Conservation (phyloP, 2,329 filamentous ascomycete species). For the Aspergillus cejpii region DNA sequence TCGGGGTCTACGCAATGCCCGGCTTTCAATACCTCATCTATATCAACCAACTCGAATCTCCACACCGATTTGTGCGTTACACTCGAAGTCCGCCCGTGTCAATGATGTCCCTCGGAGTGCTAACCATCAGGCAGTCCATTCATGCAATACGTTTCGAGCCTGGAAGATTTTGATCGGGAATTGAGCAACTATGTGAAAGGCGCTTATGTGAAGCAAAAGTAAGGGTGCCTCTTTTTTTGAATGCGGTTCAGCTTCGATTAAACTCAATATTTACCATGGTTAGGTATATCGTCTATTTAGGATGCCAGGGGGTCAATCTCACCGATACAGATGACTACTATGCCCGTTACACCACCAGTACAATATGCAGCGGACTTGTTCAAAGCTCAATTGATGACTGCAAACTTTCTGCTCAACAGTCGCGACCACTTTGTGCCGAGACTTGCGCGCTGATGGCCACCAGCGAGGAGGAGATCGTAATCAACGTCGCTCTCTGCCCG, state of each 20-base stretch:
- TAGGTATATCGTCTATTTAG: conserved; percentile 76
- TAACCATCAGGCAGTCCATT: conserved; percentile 60
- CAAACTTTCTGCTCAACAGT: conserved; percentile 55
- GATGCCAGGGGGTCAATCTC: conserved; percentile 70
- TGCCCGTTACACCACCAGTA: conserved; percentile 84
- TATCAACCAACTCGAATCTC: conserved; percentile 57
- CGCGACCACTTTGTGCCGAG: conserved; percentile 77
- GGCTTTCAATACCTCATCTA: conserved; percentile 64
- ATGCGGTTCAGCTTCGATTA: conserved; percentile 1
- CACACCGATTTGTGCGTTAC: conserved; percentile 58
- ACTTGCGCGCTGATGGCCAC: conserved; percentile 81
- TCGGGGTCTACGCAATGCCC: conserved; percentile 63
- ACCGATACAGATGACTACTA: conserved; percentile 76
- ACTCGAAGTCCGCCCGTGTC: conserved; percentile 21
- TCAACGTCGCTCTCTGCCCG: conserved; percentile 66
- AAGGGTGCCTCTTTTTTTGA: conserved; percentile 32
- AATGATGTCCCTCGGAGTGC: conserved; percentile 12
- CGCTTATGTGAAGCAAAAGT: conserved; percentile 73
- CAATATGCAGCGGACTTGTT: conserved; percentile 88
- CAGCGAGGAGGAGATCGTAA: conserved; percentile 78
- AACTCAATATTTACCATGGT: conserved; percentile 3
- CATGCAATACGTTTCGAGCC: conserved; percentile 70
- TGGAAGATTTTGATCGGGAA: conserved; percentile 66
- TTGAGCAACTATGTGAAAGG: conserved; percentile 66
- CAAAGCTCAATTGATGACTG: conserved; percentile 76